A percentile compares a stretch with the other conserved stretches of the same genome.
phyloP scores from a whole-genome alignment of 116 monocot species.

The Dioscorea cayenensis region DNA sequence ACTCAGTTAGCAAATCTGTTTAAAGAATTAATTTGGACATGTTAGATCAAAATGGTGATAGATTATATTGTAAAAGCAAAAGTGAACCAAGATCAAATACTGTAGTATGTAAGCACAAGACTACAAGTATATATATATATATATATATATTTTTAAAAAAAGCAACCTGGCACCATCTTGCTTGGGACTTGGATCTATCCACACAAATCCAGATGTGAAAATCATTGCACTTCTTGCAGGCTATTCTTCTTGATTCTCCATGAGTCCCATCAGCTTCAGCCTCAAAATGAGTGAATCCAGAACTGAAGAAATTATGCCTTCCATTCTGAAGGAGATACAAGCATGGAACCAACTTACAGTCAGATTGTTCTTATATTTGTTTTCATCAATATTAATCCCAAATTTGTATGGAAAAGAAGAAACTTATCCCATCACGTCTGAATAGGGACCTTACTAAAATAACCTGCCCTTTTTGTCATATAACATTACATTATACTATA shows the following conservation, averaged over 20 bases:
- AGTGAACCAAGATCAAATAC: too few species aligned
- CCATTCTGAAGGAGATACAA: slow-evolving; percentile 42
- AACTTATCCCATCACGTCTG: too few species aligned
- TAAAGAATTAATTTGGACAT: background rate
- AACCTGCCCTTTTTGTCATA: too few species aligned
- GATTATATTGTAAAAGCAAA: too few species aligned
- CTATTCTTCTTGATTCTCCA: slow-evolving; percentile 80
- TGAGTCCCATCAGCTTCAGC: slow-evolving; percentile 39
- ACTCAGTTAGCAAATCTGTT: background rate
- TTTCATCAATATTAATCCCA: too few species aligned
- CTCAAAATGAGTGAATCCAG: slow-evolving; percentile 47
- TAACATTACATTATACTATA: too few species aligned
- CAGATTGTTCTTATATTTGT: too few species aligned
- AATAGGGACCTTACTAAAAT: too few species aligned
- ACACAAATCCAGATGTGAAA: slow-evolving; percentile 74
- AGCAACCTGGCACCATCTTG: slow-evolving; percentile 97
- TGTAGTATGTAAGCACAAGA: too few species aligned
- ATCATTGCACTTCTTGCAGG: slow-evolving; percentile 76
- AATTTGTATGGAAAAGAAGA: too few species aligned
- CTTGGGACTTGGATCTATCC: slow-evolving; percentile 70
- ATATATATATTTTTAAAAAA: background rate
- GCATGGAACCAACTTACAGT: background rate
- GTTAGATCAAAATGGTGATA: background rate
- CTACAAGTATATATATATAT: background rate
- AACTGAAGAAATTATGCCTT: slow-evolving; percentile 48